phyloP scores from a whole-genome alignment of 2,329 filamentous ascomycete species.

The Cordyceps pruinosa region DNA sequence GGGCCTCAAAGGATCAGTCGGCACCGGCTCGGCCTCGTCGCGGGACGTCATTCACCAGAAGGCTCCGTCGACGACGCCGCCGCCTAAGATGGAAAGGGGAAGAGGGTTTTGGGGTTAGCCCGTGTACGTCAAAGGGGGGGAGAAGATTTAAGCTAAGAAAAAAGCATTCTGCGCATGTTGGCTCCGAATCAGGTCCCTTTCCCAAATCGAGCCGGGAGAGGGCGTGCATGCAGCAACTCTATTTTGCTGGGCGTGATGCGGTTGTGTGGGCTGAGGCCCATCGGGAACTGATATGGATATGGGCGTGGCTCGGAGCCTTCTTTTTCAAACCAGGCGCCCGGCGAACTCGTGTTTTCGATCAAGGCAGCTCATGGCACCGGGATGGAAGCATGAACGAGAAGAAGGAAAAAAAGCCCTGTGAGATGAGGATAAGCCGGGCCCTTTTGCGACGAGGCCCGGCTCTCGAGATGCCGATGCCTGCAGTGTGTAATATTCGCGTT shows the following conservation, averaged over 20 bases:
- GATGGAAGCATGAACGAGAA: too few relatives aligned
- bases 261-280: too few relatives aligned
- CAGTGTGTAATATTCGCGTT: neutral
- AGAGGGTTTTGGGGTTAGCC: too few relatives aligned
- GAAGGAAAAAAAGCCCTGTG: neutral
- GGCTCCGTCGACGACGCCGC: neutral
- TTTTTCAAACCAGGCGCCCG: too few relatives aligned
- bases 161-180: neutral
- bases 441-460: neutral
- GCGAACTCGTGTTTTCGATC: too few relatives aligned
- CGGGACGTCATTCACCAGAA: constrained; percentile 3
- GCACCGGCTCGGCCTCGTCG: constrained; percentile 5
- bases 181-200: neutral
- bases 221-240: neutral
- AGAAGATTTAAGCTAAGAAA: neutral
- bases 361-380: too few relatives aligned
- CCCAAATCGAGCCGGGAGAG: neutral
- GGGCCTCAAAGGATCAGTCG: constrained; percentile 8
- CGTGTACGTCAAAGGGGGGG: neutral
- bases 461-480: neutral
- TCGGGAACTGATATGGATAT: too few relatives aligned
- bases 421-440: neutral
- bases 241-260: neutral
- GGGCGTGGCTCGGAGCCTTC: too few relatives aligned
- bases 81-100: neutral